Evolutionary conservation across 208 protist genomes (phyloP).

Genomic region (Tritrichomonas foetus): DNA sequence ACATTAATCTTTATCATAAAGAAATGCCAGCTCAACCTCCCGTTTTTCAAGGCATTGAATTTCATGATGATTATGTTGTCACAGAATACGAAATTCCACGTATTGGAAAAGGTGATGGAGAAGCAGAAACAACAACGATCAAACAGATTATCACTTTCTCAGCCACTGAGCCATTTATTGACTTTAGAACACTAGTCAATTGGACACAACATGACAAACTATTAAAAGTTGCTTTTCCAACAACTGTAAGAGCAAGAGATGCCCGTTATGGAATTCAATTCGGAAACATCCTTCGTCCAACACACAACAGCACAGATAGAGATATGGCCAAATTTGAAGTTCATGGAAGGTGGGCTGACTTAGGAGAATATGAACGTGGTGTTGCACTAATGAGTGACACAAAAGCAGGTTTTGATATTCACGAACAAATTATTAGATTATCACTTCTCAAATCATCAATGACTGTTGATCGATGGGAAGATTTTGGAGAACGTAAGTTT

Average conservation of each 20-base stretch:
- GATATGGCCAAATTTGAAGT: constrained; percentile 7
- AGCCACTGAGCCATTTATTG: not conserved
- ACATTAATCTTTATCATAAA: not conserved
- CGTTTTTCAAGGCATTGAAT: not conserved
- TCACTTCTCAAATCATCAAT: not conserved
- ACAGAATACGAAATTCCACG: no score
- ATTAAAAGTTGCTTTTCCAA: not conserved
- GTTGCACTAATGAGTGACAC: not conserved
- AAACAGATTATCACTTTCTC: not conserved
- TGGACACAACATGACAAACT: constrained; percentile 38
- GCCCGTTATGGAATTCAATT: not conserved
- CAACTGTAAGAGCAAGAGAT: not conserved
- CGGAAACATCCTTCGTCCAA: not conserved
- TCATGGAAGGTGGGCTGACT: not conserved
- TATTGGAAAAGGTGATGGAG: no score
- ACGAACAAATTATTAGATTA: not conserved
- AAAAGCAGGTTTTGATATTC: not conserved
- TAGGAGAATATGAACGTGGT: not conserved
- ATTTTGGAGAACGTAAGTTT: not conserved
- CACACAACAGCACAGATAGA: not conserved
- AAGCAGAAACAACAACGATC: no score
- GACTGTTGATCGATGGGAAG: not conserved
- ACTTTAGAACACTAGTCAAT: not conserved
- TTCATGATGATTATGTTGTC: not conserved
- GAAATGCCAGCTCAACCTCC: not conserved